Base-by-base conservation (phyloP, 257 asterid genomes). In the Solanum chmielewskii region DNA sequence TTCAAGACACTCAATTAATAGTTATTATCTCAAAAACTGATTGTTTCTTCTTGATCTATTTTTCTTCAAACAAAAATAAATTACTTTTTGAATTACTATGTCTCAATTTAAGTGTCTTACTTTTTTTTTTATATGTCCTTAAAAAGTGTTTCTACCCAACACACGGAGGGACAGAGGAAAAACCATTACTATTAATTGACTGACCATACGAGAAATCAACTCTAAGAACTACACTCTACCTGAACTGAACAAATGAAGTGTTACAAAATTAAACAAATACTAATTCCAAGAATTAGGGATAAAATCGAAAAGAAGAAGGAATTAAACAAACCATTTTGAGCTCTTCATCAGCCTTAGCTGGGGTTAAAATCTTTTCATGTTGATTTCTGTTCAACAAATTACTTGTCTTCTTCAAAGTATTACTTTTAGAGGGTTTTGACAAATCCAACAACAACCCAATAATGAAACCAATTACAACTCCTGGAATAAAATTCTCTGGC, bases 401-500 rank as follows among this genome's bases (percentile, higher is more conserved):
- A 91, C 93, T 88, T 45, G 91, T 92, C 89, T 86, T 80, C 82
- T 89, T 93, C 86, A 80, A 87, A 85, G 90, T 88, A 59, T 39
- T 52, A 88, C 27, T 87, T 84, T 87, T 93, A 10, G 69, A 85
- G 87, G 93, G 91, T 89, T 93, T 94, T 0, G 98, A 16, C 71
- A 95, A 88, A 90, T 97, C 98, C 88, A 94, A 86, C 27, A 97
- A 87, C 39, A 97, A 86, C 66, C 99, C 99, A 6, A 92, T 76
- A 81, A 97, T 88, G 91, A 97, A 95, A 45, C 99, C 99, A 52
- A 95, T 97, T 47, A 95, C 89, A 16, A 97, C 92, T 62, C 99
- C 99, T 27, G 99, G 99, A 12, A 97, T 87, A 92, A 97, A 97
- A 77, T 97, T 95, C 86, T 94, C 98, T 42, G 98, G 93, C 98